phyloP scores from a whole-genome alignment of 805 yeast genomes.

The Myxozyma melibiosi region DNA sequence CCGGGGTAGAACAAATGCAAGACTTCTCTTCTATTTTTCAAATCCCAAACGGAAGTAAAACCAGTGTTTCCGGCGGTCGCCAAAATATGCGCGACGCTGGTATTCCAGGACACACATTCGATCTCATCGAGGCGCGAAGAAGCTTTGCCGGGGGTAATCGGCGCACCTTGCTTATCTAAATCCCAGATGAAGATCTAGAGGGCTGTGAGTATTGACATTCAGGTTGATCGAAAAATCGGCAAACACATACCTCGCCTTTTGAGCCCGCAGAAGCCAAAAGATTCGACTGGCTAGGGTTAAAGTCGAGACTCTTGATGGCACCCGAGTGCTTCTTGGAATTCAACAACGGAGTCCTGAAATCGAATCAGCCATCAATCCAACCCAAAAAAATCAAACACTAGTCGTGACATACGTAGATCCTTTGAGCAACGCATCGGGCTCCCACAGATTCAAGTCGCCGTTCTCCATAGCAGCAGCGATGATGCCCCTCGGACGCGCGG shows the following conservation, averaged over 20 bases:
- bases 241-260: conserved; percentile 60
- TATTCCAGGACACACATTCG: conserved; percentile 85
- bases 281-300: conserved; percentile 72
- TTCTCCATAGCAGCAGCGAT: conserved; percentile 90
- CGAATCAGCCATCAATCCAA: not conserved
- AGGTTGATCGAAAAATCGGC: not conserved
- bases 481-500: conserved; percentile 53
- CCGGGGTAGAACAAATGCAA: conserved; percentile 74
- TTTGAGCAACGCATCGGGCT: conserved; percentile 50
- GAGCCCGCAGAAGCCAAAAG: conserved; percentile 84
- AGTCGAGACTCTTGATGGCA: conserved; percentile 70
- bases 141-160: conserved; percentile 70
- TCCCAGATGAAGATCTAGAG: conserved; percentile 79
- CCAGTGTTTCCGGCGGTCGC: conserved; percentile 88
- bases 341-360: conserved; percentile 4
- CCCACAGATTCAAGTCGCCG: conserved; percentile 80
- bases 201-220: not conserved
- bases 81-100: conserved; percentile 76
- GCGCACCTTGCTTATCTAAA: conserved; percentile 57
- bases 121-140: conserved; percentile 82
- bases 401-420: conserved; percentile 26
- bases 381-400: not conserved
- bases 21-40: conserved; percentile 84
- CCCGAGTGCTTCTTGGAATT: conserved; percentile 53
- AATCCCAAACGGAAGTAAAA: conserved; percentile 91